These are phyloP conservation scores for Parachaetomium inaequale DNA, from an alignment of 495 filamentous ascomycete genomes.

Conservation along the genomic window DNA sequence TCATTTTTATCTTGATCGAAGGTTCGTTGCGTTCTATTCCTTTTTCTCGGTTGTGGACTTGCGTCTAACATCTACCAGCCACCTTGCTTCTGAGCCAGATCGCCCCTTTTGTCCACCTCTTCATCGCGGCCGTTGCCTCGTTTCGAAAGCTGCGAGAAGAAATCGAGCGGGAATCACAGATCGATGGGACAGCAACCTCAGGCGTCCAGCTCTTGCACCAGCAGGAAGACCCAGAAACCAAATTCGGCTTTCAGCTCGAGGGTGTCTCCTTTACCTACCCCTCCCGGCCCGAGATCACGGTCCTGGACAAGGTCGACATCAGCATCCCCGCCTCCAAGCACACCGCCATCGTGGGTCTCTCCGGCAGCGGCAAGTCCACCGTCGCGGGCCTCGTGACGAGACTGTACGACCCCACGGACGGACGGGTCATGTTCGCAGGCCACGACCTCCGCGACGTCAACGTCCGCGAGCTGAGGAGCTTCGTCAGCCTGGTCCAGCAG, in stretches of 20 bases:
- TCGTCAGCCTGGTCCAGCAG: conserved; percentile 63
- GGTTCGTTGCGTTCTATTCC: conserved; percentile 43
- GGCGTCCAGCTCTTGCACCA: conserved; percentile 50
- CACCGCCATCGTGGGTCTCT: conserved; percentile 62
- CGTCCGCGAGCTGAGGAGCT: conserved; percentile 52
- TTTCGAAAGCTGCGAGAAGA: conserved; percentile 48
- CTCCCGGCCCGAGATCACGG: conserved; percentile 75
- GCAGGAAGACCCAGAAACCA: conserved; percentile 43
- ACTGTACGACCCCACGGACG: conserved; percentile 45
- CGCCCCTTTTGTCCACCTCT: conserved; percentile 59
- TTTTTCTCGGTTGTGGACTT: conserved; percentile 31
- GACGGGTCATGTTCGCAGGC: conserved; percentile 50
- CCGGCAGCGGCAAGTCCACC: conserved; percentile 73
- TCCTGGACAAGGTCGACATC: conserved; percentile 76
- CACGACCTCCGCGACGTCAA: conserved; percentile 54
- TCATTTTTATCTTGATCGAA: conserved; percentile 33
- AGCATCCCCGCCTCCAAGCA: conserved; percentile 77
- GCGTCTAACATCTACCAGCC: conserved; percentile 35
- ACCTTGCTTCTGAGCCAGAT: conserved; percentile 60
- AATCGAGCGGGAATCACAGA: conserved; percentile 60
- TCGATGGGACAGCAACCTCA: conserved; percentile 66
- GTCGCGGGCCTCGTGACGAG: conserved; percentile 61
- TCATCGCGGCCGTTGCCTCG: conserved; percentile 54
- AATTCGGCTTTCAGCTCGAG: conserved; percentile 72
- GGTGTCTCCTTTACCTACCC: conserved; percentile 89